Evolutionary conservation across 2,329 filamentous ascomycete species (phyloP), one percentile per base, ranked within the genome.

Genomic region (Byssothecium circinans): DNA sequence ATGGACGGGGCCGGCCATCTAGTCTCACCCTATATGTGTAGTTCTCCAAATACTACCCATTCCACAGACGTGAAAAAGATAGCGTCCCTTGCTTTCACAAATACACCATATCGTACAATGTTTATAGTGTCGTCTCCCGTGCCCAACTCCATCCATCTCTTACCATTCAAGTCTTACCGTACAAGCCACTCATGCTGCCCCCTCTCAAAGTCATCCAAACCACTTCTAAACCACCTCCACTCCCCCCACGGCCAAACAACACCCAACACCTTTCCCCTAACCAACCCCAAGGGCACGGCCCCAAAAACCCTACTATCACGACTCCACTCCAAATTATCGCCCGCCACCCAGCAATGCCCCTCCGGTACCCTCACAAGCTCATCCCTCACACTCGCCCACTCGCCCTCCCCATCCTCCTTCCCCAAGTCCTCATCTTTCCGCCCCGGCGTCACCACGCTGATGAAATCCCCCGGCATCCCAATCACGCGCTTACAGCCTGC

Each of bases 261-360:
- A 46, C 58, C 53, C 80, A 92, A 73, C 2, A 94, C 85, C 68
- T 95, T 97, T 38, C 91, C 91, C 60, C 81, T 85, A 36, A 99
- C 82, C 54, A 99, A 75, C 1, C 83, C 92, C 64, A 99, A 75
- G 0, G 94, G 94, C 22, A 99, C 69, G 0, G 94, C 90, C 0
- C 94, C 94, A 74, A 87, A 96, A 33, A 85, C 78, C 52, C 94
- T 84, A 35, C 91, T 96, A 75, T 99, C 94, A 55, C 89, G 78
- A 19, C 91, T 96, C 62, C 82, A 87, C 2, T 83, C 79, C 52
- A 96, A 66, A 70, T 97, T 97, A 71, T 99, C 94, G 2, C 94
- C 94, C 2, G 85, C 82, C 6, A 96, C 76, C 83, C 90, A 97
- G 62, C 91, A 95, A 76, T 99, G 94, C 1, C 94, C 94, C 64